These are phyloP conservation scores for Bothriochloa decipiens DNA, from an alignment of 176 grass and related monocot genomes.

Conservation along the genomic window DNA sequence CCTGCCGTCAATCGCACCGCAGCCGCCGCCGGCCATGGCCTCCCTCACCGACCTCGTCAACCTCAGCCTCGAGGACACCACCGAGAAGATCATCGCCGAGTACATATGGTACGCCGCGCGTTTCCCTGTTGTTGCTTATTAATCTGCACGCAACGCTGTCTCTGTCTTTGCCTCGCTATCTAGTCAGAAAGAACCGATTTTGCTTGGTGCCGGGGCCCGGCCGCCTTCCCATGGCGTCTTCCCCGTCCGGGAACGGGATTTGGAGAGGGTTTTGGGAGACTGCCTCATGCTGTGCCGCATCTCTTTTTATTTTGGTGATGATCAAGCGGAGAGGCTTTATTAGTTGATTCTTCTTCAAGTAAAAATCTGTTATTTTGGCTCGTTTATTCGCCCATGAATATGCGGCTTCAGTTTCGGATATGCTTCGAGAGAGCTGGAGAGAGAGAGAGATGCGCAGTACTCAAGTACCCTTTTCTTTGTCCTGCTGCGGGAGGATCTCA, in stretches of 20 bases:
- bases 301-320: not conserved
- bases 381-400: not conserved
- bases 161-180: not conserved
- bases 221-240: not conserved
- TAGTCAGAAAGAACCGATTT: slow-evolving; percentile 22
- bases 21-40: slow-evolving; percentile 65
- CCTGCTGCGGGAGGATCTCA: slow-evolving; percentile 27
- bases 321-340: not conserved
- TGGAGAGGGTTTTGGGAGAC: not conserved
- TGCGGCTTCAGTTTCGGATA: not conserved
- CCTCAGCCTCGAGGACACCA: slow-evolving; percentile 71
- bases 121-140: not conserved
- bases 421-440: not conserved
- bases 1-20: not conserved
- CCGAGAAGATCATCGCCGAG: slow-evolving; percentile 97
- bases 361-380: not conserved
- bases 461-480: slow-evolving; percentile 14
- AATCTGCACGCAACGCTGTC: not conserved
- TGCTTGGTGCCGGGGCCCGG: not conserved
- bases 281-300: not conserved
- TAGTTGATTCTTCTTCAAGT: not conserved
- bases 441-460: not conserved
- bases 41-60: slow-evolving; percentile 94
- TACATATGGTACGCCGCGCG: slow-evolving; percentile 86
- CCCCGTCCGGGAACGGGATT: not conserved